Conservation (phyloP, 2,329 filamentous ascomycete species). For the Fusarium aywerte region DNA sequence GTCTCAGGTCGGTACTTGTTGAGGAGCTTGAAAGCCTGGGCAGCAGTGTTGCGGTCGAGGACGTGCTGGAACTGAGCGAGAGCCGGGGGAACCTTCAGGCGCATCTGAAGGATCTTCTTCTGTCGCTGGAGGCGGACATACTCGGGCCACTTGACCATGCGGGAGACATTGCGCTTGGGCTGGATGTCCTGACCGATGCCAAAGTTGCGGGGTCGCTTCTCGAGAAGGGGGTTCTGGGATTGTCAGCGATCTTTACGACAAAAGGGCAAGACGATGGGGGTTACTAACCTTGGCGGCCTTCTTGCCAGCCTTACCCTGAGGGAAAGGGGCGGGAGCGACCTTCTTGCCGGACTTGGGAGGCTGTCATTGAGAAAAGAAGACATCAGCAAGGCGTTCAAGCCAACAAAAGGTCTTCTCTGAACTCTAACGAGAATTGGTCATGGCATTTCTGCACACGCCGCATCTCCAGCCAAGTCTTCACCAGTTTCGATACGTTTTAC, state of each 20-base stretch:
- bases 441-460: conserved; percentile 65
- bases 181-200: conserved; percentile 99
- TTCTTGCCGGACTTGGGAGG: conserved; percentile 99
- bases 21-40: conserved; percentile 98
- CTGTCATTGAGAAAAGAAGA: conserved; percentile 99
- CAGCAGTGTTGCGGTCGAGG: conserved; percentile 95
- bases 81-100: conserved; percentile 97
- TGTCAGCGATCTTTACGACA: neutral
- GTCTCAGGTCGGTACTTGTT: conserved; percentile 99
- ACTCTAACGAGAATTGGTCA: conserved; percentile 84
- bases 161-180: conserved; percentile 92
- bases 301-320: conserved; percentile 93
- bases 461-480: conserved; percentile 76
- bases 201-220: conserved; percentile 97
- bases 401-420: conserved; percentile 80
- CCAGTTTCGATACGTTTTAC: conserved; percentile 49
- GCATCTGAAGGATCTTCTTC: conserved; percentile 95
- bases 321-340: conserved; percentile 95
- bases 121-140: conserved; percentile 98
- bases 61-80: conserved; percentile 98
- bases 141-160: conserved; percentile 99
- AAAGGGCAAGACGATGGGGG: neutral
- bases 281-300: conserved; percentile 93
- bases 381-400: conserved; percentile 89
- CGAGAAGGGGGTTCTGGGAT: conserved; percentile 93